Evolutionary conservation across 352 stramenopile genomes (phyloP), one percentile per base, ranked within the genome.

Genomic region (Globisporangium middletonii): DNA sequence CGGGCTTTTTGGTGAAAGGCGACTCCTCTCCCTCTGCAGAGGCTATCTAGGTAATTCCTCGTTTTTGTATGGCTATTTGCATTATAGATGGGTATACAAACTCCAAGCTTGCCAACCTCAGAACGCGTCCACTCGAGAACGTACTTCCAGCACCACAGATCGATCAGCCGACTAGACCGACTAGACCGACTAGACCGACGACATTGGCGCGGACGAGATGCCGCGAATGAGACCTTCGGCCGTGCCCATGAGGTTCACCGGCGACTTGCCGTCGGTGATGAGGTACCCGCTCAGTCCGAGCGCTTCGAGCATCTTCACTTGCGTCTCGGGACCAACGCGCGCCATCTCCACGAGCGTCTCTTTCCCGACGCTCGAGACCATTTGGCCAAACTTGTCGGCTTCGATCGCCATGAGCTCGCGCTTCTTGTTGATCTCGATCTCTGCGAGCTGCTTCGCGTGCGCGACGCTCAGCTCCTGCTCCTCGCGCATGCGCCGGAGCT

Each of bases 201-300:
- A 72, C 55, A 62, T 57, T 35, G 68, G 62, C 16, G 61, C 69
- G 37, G 77, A 74, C 23, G 81, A 72, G 67, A 89, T 89, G 48
- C 78, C 78, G 55, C 75, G 82, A 56, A 89, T 89, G 63, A 89
- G 75, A 12, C 77, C 76, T 51, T 89, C 79, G 13, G 80, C 83
- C 4, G 82, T 89, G 59, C 74, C 79, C 50, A 92, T 57, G 51
- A 90, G 64, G 59, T 92, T 90, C 52, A 92, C 77, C 23, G 82
- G 82, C 19, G 74, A 88, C 69, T 90, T 92, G 59, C 82, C 82
- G 60, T 92, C 82, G 33, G 82, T 92, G 65, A 92, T 89, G 53
- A 92, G 69, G 63, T 90, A 90, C 43, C 82, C 80, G n/a, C 82
- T 78, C n/a, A 92, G 73, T 1, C 82, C 82, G 18, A 92, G 65